phyloP scores from a whole-genome alignment of 768 basidiomycete genomes.

The Clitopilus hobsonii region DNA sequence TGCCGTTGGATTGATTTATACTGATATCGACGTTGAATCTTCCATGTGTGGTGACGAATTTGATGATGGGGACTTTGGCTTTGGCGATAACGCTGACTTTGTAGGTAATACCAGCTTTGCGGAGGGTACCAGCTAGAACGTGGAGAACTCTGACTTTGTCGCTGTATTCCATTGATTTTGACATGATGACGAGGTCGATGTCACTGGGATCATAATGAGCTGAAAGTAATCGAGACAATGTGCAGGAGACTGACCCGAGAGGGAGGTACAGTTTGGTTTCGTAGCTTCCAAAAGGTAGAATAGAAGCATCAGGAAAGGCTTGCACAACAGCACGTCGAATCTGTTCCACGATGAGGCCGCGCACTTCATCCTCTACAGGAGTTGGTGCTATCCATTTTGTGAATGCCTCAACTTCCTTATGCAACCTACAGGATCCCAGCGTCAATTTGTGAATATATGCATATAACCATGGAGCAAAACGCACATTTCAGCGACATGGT shows the following conservation, averaged over 20 bases:
- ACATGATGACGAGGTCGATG: slow-evolving; percentile 92
- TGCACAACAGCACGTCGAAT: slow-evolving; percentile 61
- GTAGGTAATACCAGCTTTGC: slow-evolving; percentile 64
- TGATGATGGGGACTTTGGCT: slow-evolving; percentile 96
- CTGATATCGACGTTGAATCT: slow-evolving; percentile 90
- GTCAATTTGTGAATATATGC: neutral
- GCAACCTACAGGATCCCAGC: slow-evolving; percentile 50
- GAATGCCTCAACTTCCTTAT: slow-evolving; percentile 83
- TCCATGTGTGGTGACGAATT: slow-evolving; percentile 82
- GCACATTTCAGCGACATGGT: slow-evolving; percentile 81
- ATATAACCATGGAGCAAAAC: slow-evolving; percentile 22
- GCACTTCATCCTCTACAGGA: slow-evolving; percentile 78
- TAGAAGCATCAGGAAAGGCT: slow-evolving; percentile 75
- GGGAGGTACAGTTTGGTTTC: slow-evolving; percentile 94
- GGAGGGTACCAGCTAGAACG: slow-evolving; percentile 73
- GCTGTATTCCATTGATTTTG: slow-evolving; percentile 64
- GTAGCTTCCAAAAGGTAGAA: slow-evolving; percentile 89
- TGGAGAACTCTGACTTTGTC: slow-evolving; percentile 69
- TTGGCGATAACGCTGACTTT: slow-evolving; percentile 85
- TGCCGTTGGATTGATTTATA: slow-evolving; percentile 85
- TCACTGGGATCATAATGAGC: slow-evolving; percentile 50
- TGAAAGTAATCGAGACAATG: neutral
- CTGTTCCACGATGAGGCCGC: slow-evolving; percentile 64
- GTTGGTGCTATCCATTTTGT: slow-evolving; percentile 86
- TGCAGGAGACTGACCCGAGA: slow-evolving; percentile 58